Conservation (phyloP, 441 rosid genomes). For the Syzygium malaccense region DNA sequence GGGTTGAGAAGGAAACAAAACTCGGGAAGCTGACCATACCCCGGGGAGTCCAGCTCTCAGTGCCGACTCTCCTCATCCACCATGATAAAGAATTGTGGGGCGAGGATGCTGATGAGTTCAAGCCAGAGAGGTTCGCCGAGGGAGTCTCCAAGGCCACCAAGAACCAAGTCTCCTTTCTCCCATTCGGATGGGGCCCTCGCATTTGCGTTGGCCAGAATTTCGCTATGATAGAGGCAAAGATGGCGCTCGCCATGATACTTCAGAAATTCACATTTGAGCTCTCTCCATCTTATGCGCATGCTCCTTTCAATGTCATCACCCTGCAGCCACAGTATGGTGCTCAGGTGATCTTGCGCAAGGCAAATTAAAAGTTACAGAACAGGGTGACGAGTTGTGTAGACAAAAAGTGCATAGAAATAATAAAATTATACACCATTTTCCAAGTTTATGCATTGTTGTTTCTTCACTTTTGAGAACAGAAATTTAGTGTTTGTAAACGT, state of each 20-base stretch:
- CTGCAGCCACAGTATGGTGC: slow-evolving; percentile 35
- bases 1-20: slow-evolving; percentile 16
- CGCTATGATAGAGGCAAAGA: slow-evolving; percentile 41
- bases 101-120: slow-evolving; percentile 23
- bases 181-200: slow-evolving; percentile 44
- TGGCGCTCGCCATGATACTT: slow-evolving; percentile 28
- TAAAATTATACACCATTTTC: not conserved
- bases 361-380: not conserved
- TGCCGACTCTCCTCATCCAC: slow-evolving; percentile 23
- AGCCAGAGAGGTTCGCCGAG: slow-evolving; percentile 27
- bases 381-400: not conserved
- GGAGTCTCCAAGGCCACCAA: slow-evolving; percentile 34
- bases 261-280: slow-evolving; percentile 35
- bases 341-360: slow-evolving; percentile 28
- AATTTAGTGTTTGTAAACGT: not conserved
- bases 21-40: slow-evolving; percentile 26
- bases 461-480: not conserved
- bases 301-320: slow-evolving; percentile 29
- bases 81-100: slow-evolving; percentile 29
- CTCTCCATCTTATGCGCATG: slow-evolving; percentile 44
- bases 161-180: slow-evolving; percentile 20
- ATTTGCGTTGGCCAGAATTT: slow-evolving; percentile 51
- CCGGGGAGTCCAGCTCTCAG: slow-evolving; percentile 5
- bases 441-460: not conserved
- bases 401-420: not conserved